Evolutionary conservation across 345 rosid genomes (phyloP), one percentile per base, ranked within the genome.

Genomic region (Aethionema arabicum): DNA sequence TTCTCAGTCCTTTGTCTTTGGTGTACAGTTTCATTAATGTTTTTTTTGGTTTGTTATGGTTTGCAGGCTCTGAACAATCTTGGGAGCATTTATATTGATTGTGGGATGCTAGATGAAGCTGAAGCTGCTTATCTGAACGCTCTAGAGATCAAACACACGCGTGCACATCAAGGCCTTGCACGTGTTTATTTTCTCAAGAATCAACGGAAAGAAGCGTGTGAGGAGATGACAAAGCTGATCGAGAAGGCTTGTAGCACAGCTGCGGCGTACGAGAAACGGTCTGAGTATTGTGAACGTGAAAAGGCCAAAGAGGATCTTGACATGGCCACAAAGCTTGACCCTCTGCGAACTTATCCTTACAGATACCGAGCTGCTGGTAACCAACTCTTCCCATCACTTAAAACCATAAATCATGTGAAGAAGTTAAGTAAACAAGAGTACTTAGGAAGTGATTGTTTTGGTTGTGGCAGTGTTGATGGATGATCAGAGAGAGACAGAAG

Each of bases 91-190:
- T 83, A 84, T 55, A 84, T 84, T 39, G 96, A 93, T 54, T 83
- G 80, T 12, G 85, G 77, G 38, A 82, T 84, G 75, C 80, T 84
- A 43, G 99, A 93, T 53, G 68, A 58, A 62, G 99, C 99, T 45
- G 87, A 80, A 72, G 77, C 65, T 32, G 84, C 97, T 72, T 93
- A 93, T 56, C 83, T 48, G 64, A 90, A 74, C 46, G 99, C 99
- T 46, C 84, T 93, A 31, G 79, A 78, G 63, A 90, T 93, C 69
- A 83, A 82, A 79, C 97, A 93, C 59, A 83, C 97, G 11, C 85
- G 99, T 72, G 99, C 97, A 5, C 99, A 87, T 72, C 99, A 93
- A 87, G 99, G 99, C 12, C 68, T 93, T 65, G 97, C 97, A 0
- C 95, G 97, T 9, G 83, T 90, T 48, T 83, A 78, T 71, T 78